Base-by-base conservation (phyloP, 129 eudicot genomes). In the Flaveria sonorensis region DNA sequence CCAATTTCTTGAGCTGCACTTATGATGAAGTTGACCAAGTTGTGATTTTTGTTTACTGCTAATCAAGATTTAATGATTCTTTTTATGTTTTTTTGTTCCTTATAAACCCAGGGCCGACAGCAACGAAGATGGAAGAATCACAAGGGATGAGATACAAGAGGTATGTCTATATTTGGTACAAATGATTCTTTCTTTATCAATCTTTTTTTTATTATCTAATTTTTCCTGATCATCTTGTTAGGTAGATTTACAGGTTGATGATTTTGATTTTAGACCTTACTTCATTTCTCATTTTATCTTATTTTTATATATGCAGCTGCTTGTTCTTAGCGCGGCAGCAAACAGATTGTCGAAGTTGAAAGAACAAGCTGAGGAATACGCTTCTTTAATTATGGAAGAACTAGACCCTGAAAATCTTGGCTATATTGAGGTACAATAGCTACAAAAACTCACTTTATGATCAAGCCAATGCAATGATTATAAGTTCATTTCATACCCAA, bases 311-410 rank as follows among this genome's bases (percentile, higher is more conserved):
- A 36, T 81, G 79, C 94, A 92, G 99, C 88, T 95, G 15, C 81
- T 95, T 24, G 83, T 88, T 89, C 86, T 95, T 48, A 95, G 99
- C 79, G 99, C 99, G 2, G 89, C 99, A 21, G 97, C 99, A 77
- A 95, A 95, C 72, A 89, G 91, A 81, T 79, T 95, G 76, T 82
- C 88, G 42, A 83, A 86, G 67, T 63, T 95, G 81, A 95, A 95
- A 77, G 99, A 92, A 46, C 89, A 88, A 73, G 99, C 97, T 1
- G 88, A 85, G 74, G 99, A 92, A 77, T 95, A 95, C 15, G 96
- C 99, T 56, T 85, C 91, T 48, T 77, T 95, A 76, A 95, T 95
- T 48, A 95, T 95, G 99, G 99, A 95, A 79, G 99, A 95, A 76
- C 64, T 95, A 63, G 99, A 95, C 87, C 97, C 97, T 2, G 97